Evolutionary conservation across 331 rosid species (phyloP).

Genomic region (Rosa hybrid): DNA sequence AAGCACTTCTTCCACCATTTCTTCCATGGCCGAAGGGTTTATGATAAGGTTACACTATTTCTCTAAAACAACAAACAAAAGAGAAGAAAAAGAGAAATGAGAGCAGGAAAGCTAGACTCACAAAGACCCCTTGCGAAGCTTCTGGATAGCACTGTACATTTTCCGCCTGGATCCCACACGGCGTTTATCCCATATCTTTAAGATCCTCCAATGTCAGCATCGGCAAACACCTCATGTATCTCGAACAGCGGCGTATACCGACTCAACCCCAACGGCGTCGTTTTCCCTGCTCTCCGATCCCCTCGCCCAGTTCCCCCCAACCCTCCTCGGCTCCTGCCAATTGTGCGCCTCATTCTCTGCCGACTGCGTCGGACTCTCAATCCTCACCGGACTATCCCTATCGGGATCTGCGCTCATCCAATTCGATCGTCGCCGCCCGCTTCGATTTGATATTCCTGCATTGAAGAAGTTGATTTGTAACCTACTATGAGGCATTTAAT

Average conservation of each 20-base stretch:
- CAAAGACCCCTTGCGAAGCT: conserved; percentile 55
- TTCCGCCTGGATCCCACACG: conserved; percentile 70
- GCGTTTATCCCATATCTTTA: conserved; percentile 72
- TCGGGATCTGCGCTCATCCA: conserved; percentile 46
- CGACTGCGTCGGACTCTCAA: conserved; percentile 40
- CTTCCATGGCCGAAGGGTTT: conserved; percentile 11
- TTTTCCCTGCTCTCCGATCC: conserved; percentile 36
- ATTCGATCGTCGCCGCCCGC: conserved; percentile 45
- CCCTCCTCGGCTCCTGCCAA: conserved; percentile 39
- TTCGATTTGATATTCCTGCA: conserved; percentile 42
- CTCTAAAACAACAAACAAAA: conserved; percentile 5
- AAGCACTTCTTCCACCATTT: conserved; percentile 7
- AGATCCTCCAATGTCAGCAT: conserved; percentile 78
- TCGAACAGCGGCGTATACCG: conserved; percentile 68
- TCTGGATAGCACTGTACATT: conserved; percentile 64
- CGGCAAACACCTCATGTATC: conserved; percentile 74
- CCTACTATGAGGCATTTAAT: neutral
- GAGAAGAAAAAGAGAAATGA: neutral
- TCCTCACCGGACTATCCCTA: conserved; percentile 35
- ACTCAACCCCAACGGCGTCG: conserved; percentile 58
- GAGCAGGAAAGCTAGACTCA: conserved; percentile 24
- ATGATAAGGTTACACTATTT: conserved; percentile 18
- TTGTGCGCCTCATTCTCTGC: conserved; percentile 28
- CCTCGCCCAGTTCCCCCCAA: conserved; percentile 20
- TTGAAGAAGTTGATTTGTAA: neutral